phyloP scores from a whole-genome alignment of 768 basidiomycete genomes.

The Calocybe cyanea region DNA sequence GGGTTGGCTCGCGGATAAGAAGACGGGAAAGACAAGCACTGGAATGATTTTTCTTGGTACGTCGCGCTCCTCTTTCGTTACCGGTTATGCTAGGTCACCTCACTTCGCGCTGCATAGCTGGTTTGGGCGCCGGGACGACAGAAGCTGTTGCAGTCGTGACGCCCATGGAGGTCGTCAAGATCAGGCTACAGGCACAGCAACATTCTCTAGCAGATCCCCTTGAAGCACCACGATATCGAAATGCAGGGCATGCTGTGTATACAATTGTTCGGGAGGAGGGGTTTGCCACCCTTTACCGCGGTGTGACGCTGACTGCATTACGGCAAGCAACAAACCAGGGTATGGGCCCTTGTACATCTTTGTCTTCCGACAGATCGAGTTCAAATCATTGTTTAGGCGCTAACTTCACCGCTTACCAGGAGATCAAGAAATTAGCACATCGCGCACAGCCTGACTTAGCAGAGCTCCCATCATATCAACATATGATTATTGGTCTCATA shows the following conservation, averaged over 20 bases:
- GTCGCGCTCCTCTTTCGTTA: too few species aligned
- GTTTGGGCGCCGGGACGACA: constrained; percentile 70
- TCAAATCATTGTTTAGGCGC: constrained; percentile 50
- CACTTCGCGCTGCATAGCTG: background rate
- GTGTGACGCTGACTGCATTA: constrained; percentile 89
- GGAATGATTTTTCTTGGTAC: constrained; percentile 84
- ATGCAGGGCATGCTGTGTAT: constrained; percentile 95
- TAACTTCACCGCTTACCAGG: constrained; percentile 98
- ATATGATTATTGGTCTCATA: constrained; percentile 91
- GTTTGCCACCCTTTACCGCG: constrained; percentile 77
- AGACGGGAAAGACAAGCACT: constrained; percentile 75
- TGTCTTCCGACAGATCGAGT: background rate
- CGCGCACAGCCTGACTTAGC: constrained; percentile 70
- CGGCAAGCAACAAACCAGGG: constrained; percentile 98
- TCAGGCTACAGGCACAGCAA: constrained; percentile 94
- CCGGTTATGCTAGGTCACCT: constrained; percentile 1
- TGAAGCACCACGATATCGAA: constrained; percentile 90
- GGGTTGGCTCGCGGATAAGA: constrained; percentile 66
- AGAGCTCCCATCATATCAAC: constrained; percentile 91
- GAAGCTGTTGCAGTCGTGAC: constrained; percentile 95
- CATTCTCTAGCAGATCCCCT: constrained; percentile 96
- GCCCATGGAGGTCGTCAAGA: constrained; percentile 99
- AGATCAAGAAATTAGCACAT: constrained; percentile 84
- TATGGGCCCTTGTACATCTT: constrained; percentile 17
- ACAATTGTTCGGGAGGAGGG: constrained; percentile 95